Conservation (phyloP, 169 alveolate genomes). For the Cystoisospora suis region DNA sequence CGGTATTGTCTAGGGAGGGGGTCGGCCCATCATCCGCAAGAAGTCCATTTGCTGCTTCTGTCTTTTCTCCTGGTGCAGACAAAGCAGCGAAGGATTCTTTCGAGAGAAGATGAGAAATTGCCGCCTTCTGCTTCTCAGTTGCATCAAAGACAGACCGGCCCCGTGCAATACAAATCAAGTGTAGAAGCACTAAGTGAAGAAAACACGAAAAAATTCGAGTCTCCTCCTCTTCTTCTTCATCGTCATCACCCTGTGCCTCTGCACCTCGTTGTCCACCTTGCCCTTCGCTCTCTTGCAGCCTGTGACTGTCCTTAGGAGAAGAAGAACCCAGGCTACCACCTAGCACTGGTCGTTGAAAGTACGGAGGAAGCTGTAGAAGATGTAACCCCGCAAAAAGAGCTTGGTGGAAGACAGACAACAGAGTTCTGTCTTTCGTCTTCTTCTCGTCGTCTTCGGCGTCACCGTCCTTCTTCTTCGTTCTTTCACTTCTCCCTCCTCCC, state of each 20-base stretch:
- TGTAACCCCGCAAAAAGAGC: constrained; percentile 15
- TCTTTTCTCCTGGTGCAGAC: background rate
- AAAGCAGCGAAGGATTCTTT: background rate
- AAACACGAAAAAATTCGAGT: background rate
- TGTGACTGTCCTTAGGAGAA: too few species aligned
- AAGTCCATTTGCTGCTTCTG: constrained; percentile 1
- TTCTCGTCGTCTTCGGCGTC: background rate
- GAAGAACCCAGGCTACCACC: too few species aligned
- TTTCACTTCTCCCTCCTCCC: too few species aligned
- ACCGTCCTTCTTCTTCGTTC: too few species aligned
- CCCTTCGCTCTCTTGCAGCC: background rate
- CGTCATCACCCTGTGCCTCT: background rate
- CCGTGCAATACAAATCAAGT: background rate
- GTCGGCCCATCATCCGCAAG: too few species aligned
- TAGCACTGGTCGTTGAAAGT: too few species aligned
- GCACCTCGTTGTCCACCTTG: background rate
- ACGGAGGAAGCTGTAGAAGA: constrained; percentile 7
- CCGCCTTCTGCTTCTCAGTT: background rate
- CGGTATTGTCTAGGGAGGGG: too few species aligned
- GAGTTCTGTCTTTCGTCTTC: background rate
- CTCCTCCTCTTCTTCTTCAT: background rate
- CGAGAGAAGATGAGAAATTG: background rate
- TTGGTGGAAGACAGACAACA: background rate
- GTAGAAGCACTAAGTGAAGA: constrained; percentile 7
- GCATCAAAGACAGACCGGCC: background rate